Conservation (phyloP, 345 rosid genomes). For the Cardamine chenopodiifolia region DNA sequence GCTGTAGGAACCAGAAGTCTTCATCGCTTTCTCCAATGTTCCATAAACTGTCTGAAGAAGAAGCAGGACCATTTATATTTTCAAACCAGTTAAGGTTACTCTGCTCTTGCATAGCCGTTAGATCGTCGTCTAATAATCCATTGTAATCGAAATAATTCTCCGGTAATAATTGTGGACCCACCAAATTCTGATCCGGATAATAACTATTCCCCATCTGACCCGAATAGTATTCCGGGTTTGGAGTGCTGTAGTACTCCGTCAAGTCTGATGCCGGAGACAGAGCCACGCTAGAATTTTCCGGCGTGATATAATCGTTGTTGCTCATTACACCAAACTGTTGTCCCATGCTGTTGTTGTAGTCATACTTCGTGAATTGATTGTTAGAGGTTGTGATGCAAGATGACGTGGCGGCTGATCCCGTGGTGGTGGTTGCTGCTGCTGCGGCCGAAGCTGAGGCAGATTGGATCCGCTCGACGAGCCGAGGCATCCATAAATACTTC, state of each 20-base stretch:
- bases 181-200: slow-evolving; percentile 51
- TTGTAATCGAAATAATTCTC: slow-evolving; percentile 48
- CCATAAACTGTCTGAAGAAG: slow-evolving; percentile 69
- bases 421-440: slow-evolving; percentile 23
- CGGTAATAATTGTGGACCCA: slow-evolving; percentile 47
- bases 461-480: slow-evolving; percentile 85
- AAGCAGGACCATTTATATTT: slow-evolving; percentile 45
- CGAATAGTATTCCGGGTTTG: slow-evolving; percentile 51
- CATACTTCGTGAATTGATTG: slow-evolving; percentile 35
- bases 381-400: slow-evolving; percentile 41
- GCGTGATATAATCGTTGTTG: slow-evolving; percentile 48
- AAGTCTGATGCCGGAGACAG: slow-evolving; percentile 68
- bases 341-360: slow-evolving; percentile 42
- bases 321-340: slow-evolving; percentile 35
- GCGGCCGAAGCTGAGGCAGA: slow-evolving; percentile 48
- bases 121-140: slow-evolving; percentile 45
- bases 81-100: slow-evolving; percentile 52
- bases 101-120: slow-evolving; percentile 53
- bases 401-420: slow-evolving; percentile 41
- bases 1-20: slow-evolving; percentile 65
- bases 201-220: slow-evolving; percentile 47
- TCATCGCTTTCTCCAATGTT: slow-evolving; percentile 54
- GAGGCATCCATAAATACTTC: slow-evolving; percentile 85
- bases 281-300: slow-evolving; percentile 71
- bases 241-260: slow-evolving; percentile 61